Base-by-base conservation (phyloP, 345 rosid species). In the Euphorbia peplus region DNA sequence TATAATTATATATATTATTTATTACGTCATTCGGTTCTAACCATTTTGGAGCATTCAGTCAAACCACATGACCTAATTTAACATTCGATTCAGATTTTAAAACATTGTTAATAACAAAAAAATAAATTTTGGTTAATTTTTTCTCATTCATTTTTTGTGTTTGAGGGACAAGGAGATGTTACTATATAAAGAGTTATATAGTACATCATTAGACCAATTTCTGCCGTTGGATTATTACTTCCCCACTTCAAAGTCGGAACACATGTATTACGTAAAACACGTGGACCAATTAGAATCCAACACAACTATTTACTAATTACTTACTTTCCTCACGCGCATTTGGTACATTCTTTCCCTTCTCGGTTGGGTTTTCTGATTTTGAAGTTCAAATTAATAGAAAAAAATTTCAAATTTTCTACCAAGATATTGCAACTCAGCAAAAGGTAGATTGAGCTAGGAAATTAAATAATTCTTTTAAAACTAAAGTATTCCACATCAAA, bases 271-370 rank as follows among this genome's bases (percentile, higher is more conserved):
- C 1, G 65, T 62, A 21, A 54, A 18, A 25, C 60, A 80, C 80
- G 85, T 84, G 87, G 76, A 21, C 93, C 77, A 78, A 72, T 86
- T 0, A 67, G 1, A 37, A 19, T 2, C 8, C 0, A 48, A 73
- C 90, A 84, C 70, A 72, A 7, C 21, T 65, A 47, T 28, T 4
- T 7, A 13, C 19, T 52, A 5, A 44, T n/a, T 41, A n/a, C 70
- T 77, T 72, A 70, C 82, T 80, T 84, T 75, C 67, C 83, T 82
- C 83, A 79, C 87, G 86, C 84, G 85, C 79, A 62, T 80, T 79
- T 76, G 79, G 85, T 73, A 81, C 81, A 32, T 55, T 32, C 65
- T 35, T 9, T 21, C 19, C 22, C 69, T n/a, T 28, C 19, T 29
- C 28, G 0, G 9, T 44, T 9, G 7, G 8, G 29, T 35, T 47